Evolutionary conservation across 1,284 basidiomycete species (phyloP), one percentile per base, ranked within the genome.

Genomic region (Microbotryum lychnidis-dioicae): DNA sequence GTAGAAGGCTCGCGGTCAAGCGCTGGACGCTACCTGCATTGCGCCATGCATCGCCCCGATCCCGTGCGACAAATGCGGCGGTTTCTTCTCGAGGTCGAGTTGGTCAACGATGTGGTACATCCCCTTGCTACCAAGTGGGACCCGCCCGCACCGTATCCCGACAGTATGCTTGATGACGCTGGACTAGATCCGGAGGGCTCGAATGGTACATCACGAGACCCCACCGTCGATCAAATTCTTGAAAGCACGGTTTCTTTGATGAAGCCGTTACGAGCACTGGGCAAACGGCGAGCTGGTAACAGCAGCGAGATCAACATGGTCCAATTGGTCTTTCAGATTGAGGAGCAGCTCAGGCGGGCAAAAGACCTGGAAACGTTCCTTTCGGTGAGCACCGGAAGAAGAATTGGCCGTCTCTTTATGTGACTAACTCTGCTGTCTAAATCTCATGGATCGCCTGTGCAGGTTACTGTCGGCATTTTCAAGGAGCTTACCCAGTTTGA

Each of bases 31-130:
- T n/a, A 2, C n/a, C 25, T 53, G 9, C 33, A 53, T 33, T 25
- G 87, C 70, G 87, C 87, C 0, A 82, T 85, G 0, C 87, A 91
- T 75, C 79, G 84, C 18, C 83, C 83, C 70, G 47, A 70, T 55
- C 59, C 25, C 70, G 72, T 72, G 52, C 72, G 37, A 65, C 72
- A 59, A 56, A 67, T 52, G 71, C 69, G 74, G 60, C 71, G 81
- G 58, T 82, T 89, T 67, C 79, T 89, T 50, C 80, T 91, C 70
- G 89, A 92, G 72, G 88, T 91, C 66, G 89, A 91, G 75, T 79
- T 89, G 25, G 87, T 91, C 71, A 74, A 77, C 50, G 89, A 91
- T 72, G 69, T 73, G 0, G 75, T 83, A 71, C 90, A 91, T 69
- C 89, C 89, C 0, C 76, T 91, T 10, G 44, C 54, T 29, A 65